These are phyloP conservation scores for Aphanomyces euteiches DNA, from an alignment of 352 stramenopile species.

Conservation along the genomic window DNA sequence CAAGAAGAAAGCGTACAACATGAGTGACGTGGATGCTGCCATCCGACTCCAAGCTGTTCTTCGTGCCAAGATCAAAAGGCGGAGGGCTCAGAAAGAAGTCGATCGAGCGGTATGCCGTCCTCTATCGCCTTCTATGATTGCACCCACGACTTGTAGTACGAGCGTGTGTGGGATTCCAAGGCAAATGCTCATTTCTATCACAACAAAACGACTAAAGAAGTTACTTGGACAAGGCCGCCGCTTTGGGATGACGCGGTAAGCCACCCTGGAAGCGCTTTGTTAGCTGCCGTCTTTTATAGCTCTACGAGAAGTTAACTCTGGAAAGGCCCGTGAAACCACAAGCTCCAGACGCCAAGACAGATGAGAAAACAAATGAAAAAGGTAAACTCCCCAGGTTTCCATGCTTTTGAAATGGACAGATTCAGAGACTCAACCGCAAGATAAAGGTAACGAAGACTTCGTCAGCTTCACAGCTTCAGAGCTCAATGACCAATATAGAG, in stretches of 20 bases:
- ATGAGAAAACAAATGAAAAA: too few relatives aligned
- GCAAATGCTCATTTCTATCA: conserved; percentile 72
- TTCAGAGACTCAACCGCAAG: too few relatives aligned
- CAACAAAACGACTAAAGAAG: conserved; percentile 61
- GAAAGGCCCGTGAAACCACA: conserved; percentile 10
- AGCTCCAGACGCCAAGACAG: not conserved
- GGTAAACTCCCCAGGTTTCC: too few relatives aligned
- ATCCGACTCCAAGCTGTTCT: conserved; percentile 53
- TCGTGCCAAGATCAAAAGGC: conserved; percentile 31
- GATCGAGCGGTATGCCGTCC: conserved; percentile 37
- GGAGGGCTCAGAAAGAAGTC: conserved; percentile 42
- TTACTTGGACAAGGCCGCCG: conserved; percentile 60
- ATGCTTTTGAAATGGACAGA: too few relatives aligned
- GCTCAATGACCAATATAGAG: too few relatives aligned
- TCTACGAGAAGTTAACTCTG: too few relatives aligned
- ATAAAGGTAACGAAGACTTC: too few relatives aligned
- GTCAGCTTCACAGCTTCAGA: too few relatives aligned
- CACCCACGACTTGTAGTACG: conserved; percentile 38
- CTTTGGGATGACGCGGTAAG: conserved; percentile 49
- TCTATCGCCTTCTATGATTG: not conserved
- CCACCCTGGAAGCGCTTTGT: too few relatives aligned
- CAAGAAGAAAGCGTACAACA: conserved; percentile 38
- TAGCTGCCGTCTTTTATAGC: too few relatives aligned
- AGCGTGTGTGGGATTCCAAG: conserved; percentile 66
- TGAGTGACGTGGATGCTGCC: conserved; percentile 40